These are phyloP conservation scores for Coemansia guatemalensis DNA, from an alignment of 192 early-diverging fungal species.

Conservation along the genomic window DNA sequence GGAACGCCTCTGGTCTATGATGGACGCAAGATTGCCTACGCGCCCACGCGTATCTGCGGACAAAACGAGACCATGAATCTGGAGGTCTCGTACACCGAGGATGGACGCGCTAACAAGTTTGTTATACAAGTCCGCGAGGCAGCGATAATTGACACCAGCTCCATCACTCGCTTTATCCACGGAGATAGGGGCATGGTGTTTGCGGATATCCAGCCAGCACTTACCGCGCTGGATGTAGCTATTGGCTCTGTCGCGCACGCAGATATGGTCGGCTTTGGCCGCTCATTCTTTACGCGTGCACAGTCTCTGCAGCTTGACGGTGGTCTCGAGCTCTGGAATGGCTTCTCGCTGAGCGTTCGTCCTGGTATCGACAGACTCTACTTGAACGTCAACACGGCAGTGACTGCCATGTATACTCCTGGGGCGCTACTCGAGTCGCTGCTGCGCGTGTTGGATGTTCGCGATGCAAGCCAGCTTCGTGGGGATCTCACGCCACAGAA, in stretches of 20 bases:
- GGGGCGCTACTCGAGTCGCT: conserved; percentile 74
- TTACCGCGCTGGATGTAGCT: conserved; percentile 76
- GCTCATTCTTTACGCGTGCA: conserved; percentile 89
- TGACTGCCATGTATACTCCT: conserved; percentile 66
- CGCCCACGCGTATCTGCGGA: conserved; percentile 74
- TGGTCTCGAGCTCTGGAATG: conserved; percentile 90
- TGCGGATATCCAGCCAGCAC: conserved; percentile 43
- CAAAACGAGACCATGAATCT: conserved; percentile 59
- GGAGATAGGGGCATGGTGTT: conserved; percentile 15
- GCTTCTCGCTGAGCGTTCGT: conserved; percentile 86
- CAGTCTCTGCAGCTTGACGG: conserved; percentile 55
- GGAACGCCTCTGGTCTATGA: conserved; percentile 78
- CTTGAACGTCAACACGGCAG: conserved; percentile 71
- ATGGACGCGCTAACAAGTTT: conserved; percentile 56
- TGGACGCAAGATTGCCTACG: conserved; percentile 80
- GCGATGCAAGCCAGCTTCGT: conserved; percentile 50
- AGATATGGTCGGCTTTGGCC: conserved; percentile 73
- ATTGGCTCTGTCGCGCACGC: conserved; percentile 83
- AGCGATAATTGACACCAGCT: conserved; percentile 58
- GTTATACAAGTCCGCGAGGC: conserved; percentile 57
- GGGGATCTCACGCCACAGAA: conserved; percentile 7
- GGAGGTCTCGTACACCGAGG: conserved; percentile 45
- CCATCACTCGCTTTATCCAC: conserved; percentile 27
- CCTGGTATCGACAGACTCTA: conserved; percentile 72
- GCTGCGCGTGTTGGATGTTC: conserved; percentile 61